Evolutionary conservation across 2,329 filamentous ascomycete genomes (phyloP).

Genomic region (Truncatella angustata): DNA sequence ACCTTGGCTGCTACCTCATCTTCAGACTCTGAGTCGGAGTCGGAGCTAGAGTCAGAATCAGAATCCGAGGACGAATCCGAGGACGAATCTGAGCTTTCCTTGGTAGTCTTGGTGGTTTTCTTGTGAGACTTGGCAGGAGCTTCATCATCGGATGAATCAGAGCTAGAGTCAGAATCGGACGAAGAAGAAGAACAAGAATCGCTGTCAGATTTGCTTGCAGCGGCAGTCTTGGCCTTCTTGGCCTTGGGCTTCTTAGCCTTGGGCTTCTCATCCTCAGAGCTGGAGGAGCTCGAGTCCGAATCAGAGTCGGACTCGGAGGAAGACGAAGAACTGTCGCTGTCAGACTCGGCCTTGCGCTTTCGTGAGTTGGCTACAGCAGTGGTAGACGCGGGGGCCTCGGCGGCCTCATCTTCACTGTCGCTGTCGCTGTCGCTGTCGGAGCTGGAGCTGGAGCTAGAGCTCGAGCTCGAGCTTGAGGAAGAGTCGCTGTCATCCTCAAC

Average conservation of each 20-base stretch:
- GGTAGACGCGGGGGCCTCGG: conserved; percentile 17
- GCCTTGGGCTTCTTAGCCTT: conserved; percentile 38
- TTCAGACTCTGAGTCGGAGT: conserved; percentile 35
- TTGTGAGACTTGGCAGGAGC: conserved; percentile 18
- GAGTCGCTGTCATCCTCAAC: conserved; percentile 20
- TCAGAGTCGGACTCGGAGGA: conserved; percentile 35
- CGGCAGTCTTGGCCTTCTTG: conserved; percentile 51
- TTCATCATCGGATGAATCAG: conserved; percentile 28
- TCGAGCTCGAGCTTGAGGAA: conserved; percentile 27
- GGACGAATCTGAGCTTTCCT: conserved; percentile 32
- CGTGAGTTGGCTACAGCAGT: conserved; percentile 36
- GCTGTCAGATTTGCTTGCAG: conserved; percentile 36
- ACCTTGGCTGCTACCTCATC: conserved; percentile 34
- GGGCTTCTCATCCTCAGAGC: conserved; percentile 35
- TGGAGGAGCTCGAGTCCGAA: conserved; percentile 31
- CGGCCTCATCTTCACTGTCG: conserved; percentile 24
- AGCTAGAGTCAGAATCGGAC: conserved; percentile 26
- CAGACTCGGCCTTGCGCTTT: conserved; percentile 53
- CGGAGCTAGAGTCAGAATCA: conserved; percentile 32
- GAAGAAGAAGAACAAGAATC: conserved; percentile 33
- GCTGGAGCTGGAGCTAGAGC: conserved; percentile 33
- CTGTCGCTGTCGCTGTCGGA: conserved; percentile 30
- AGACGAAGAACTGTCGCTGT: conserved; percentile 35
- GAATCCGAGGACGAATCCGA: conserved; percentile 32
- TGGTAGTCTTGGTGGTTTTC: too few relatives aligned